These are phyloP conservation scores for Fusarium sublunatum DNA, from an alignment of 2,329 filamentous ascomycete species.

Conservation along the genomic window DNA sequence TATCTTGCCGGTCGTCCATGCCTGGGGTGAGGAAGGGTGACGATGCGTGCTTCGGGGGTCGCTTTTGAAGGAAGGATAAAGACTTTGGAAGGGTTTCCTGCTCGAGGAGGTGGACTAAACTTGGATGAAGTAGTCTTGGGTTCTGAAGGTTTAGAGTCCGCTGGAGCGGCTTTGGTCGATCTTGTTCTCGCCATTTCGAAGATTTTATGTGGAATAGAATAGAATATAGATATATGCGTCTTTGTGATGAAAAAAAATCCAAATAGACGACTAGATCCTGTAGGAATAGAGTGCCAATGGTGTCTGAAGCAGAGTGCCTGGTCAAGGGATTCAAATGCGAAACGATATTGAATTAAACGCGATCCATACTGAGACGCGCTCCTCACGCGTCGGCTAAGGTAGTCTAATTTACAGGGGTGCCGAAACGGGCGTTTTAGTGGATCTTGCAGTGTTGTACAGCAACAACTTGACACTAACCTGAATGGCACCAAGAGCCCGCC, in stretches of 20 bases:
- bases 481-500: conserved; percentile 15
- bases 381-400: conserved; percentile 29
- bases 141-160: conserved; percentile 43
- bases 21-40: conserved; percentile 70
- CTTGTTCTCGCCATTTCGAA: conserved; percentile 63
- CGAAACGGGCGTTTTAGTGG: conserved; percentile 19
- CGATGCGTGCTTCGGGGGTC: conserved; percentile 65
- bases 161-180: conserved; percentile 53
- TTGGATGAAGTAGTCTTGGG: conserved; percentile 50
- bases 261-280: background rate
- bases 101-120: conserved; percentile 56
- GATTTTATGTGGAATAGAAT: conserved; percentile 1
- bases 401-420: conserved; percentile 7
- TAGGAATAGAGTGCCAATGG: background rate
- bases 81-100: conserved; percentile 62
- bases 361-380: conserved; percentile 22
- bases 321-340: conserved; percentile 7
- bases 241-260: background rate
- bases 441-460: background rate
- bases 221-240: background rate
- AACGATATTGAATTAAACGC: conserved; percentile 24
- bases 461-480: background rate
- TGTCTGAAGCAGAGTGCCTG: conserved; percentile 7
- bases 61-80: conserved; percentile 71
- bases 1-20: conserved; percentile 67